Evolutionary conservation across 2,329 filamentous ascomycete species (phyloP), one percentile per base, ranked within the genome.

Genomic region (Colletotrichum lentis): DNA sequence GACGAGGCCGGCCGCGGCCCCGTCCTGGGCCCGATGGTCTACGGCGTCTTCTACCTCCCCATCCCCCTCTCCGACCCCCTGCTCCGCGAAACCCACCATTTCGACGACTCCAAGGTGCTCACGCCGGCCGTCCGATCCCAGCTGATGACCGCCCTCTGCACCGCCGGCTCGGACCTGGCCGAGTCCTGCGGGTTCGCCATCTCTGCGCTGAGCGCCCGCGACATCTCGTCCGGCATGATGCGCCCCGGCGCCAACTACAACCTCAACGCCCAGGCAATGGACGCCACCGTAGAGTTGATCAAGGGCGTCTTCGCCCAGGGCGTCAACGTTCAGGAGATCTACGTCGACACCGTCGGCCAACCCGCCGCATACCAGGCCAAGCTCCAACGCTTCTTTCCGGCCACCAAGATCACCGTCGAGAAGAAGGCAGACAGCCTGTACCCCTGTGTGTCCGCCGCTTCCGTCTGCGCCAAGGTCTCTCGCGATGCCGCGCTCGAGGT

Each of bases 391-490:
- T 84, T 96, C 60, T 98, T 98, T 77, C 95, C 96, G 1, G 90
- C 89, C 0, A 80, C 89, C 47, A 86, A 85, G 69, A 87, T 95
- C 73, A 93, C 89, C 1, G 92, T 95, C 43, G 91, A 91, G 35
- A 94, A 94, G 77, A 98, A 98, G 82, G 95, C 96, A 3, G 95
- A 99, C 77, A 93, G 91, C 69, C 77, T 98, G 56, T 98, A 95
- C 78, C 94, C 96, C 1, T 95, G 91, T 76, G 96, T 98, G 62
- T 96, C 92, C 73, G 96, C 95, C 39, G 95, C 96, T 7, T 96
- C 92, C 70, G 94, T 99, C 3, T 96, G 92, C 78, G 96, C 96
- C 62, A 99, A 99, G 79, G 96, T 99, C 37, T 98, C 96, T 14
- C 85, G 96, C 71, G 96, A 99, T 80, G 91, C 91, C 1, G 94